Evolutionary conservation across 176 grass and related monocot species (phyloP), one percentile per base, ranked within the genome.

Genomic region (Carex myosuroides): DNA sequence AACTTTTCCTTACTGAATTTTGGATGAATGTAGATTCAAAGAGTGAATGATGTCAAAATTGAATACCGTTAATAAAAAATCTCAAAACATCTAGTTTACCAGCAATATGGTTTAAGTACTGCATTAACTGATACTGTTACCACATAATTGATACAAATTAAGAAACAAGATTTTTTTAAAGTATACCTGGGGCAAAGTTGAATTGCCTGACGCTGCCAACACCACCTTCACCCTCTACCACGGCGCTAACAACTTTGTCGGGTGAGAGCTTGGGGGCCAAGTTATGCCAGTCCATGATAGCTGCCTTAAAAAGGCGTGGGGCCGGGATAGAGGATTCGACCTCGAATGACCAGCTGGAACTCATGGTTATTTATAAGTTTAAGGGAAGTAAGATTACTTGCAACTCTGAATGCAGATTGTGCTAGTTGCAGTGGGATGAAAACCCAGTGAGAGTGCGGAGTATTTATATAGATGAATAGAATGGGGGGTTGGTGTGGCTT

Each of bases 151-250:
- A 71, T 4, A 71, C 0, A 71, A 16, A 37, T 35, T 39, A 39
- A 39, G 32, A 41, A 44, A 72, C 17, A 44, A 54, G 26, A 75
- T 13, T 44, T 75, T 80, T 33, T 29, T 8, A 12, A 16, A 24
- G 6, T 90, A 94, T 90, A 97, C 92, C 86, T 22, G 88, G 80
- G 44, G 88, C 90, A 88, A 97, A 97, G 86, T 97, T 94, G 86
- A 97, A 92, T 77, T 94, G 90, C 63, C 92, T 97, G 33, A 97
- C 17, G 57, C 86, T 88, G 13, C 94, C 90, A 2, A 83, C 83
- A 10, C 13, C 42, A 26, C 92, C 90, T 0, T 87, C 86, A 13
- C 92, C 92, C 33, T 94, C 85, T 1, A 92, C 13, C 4, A 84
- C n/a, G 21, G 86, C 90, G 62, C 92, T 92, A 62, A 83, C 64